phyloP scores from a whole-genome alignment of 768 basidiomycete species.

The Favolaschia claudopus region DNA sequence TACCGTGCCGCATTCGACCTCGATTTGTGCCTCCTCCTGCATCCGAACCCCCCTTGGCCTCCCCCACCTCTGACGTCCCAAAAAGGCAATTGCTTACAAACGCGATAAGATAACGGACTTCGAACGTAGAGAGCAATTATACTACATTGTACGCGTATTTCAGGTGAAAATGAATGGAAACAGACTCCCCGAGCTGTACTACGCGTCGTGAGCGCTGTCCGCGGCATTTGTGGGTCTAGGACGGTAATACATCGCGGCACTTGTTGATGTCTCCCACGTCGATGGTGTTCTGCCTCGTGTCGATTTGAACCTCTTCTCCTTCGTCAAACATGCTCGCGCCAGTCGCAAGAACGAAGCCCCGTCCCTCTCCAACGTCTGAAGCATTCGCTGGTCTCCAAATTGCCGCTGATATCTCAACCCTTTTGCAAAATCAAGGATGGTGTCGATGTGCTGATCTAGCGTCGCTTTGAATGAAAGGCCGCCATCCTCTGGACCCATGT shows the following conservation, averaged over 20 bases:
- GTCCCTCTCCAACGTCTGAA: constrained; percentile 29
- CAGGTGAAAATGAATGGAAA: no score
- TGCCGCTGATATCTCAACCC: constrained; percentile 33
- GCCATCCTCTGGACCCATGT: not conserved
- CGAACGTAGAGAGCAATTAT: not conserved
- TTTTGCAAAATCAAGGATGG: constrained; percentile 26
- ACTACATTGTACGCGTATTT: no score
- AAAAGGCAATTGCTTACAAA: constrained; percentile 6
- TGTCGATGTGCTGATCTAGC: constrained; percentile 25
- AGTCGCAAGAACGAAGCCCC: constrained; percentile 30
- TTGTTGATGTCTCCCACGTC: constrained; percentile 32
- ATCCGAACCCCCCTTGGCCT: constrained; percentile 5
- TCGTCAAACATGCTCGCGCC: constrained; percentile 28
- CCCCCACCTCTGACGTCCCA: constrained; percentile 10
- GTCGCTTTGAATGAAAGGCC: constrained; percentile 26
- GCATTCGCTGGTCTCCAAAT: constrained; percentile 33
- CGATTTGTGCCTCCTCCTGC: no score
- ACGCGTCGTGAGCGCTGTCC: not conserved
- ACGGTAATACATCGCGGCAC: no score
- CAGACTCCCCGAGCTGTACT: no score
- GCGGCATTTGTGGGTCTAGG: constrained; percentile 2
- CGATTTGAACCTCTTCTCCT: constrained; percentile 28
- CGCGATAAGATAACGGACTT: not conserved
- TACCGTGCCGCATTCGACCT: no score
- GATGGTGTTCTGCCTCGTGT: constrained; percentile 21